Base-by-base conservation (phyloP, 306 rosid genomes). In the Cicer judaicum region DNA sequence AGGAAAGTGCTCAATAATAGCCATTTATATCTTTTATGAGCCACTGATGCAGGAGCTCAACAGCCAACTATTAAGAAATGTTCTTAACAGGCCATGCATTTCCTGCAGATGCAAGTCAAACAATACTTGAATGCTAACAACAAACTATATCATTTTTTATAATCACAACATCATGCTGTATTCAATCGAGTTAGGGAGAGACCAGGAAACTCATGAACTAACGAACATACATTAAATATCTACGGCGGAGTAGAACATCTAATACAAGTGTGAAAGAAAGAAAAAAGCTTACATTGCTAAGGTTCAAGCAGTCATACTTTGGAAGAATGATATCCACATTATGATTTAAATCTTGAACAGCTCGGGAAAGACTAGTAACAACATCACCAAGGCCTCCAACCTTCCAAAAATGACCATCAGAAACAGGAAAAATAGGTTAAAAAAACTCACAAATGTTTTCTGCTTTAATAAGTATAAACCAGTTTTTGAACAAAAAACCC, bases 381-480 rank as follows among this genome's bases (percentile, higher is more conserved):
- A 93, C 98, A 72, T 93, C 98, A 84, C 93, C 98, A 62, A 93
- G 97, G 70, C 98, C 98, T 84, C 98, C 98, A 82, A 93, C 97
- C 98, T 93, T 80, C 72, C 85, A 74, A 46, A 68, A 42, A 82
- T 48, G 63, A 54, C 53, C 42, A 56, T 15, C 40, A 74, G 5
- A 74, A 69, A 52, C 79, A 47, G 55, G 67, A 70, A 64, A 67
- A 63, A 62, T 1, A 40, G n/a, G 40, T 53, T 60, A 73, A 34
- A 64, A 60, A 36, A 16, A 81, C 61, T 63, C 38, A 39, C 36
- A 54, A 56, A 56, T 52, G 44, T 38, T 34, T 70, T 18, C 62
- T 68, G 42, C 68, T 61, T 62, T 36, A 68, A 29, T 10, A 48
- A 40, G 40, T 41, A 41, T 63, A 49, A 49, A 41, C 16, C 40